These are phyloP conservation scores for Acrocalymma vagum DNA, from an alignment of 2,329 filamentous ascomycete species.

Conservation along the genomic window DNA sequence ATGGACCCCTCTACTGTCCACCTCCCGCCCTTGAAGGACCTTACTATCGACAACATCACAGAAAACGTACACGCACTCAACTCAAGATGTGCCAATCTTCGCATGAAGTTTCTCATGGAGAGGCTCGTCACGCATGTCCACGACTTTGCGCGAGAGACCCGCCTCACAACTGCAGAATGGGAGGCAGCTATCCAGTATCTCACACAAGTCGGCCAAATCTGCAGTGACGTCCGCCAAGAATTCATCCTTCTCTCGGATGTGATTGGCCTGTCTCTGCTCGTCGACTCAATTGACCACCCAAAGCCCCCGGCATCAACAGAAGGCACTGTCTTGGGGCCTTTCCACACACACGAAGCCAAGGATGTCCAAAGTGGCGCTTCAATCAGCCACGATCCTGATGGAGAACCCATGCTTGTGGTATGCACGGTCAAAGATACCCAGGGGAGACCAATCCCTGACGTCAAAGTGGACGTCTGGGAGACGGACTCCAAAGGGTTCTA, in stretches of 20 bases:
- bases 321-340: conserved; percentile 79
- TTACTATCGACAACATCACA: conserved; percentile 80
- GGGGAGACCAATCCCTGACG: conserved; percentile 68
- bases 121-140: conserved; percentile 77
- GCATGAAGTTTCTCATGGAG: conserved; percentile 74
- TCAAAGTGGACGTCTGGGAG: conserved; percentile 83
- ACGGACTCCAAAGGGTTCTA: conserved; percentile 79
- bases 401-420: conserved; percentile 73
- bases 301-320: conserved; percentile 74
- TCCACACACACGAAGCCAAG: conserved; percentile 79
- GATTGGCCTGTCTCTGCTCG: conserved; percentile 77
- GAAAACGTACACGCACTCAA: conserved; percentile 77
- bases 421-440: conserved; percentile 72
- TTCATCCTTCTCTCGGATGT: conserved; percentile 82
- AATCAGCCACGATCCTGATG: conserved; percentile 73
- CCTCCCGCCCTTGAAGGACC: conserved; percentile 68
- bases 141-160: conserved; percentile 79
- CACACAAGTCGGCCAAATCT: conserved; percentile 74
- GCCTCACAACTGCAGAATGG: conserved; percentile 79
- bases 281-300: conserved; percentile 82
- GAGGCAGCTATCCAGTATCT: conserved; percentile 75
- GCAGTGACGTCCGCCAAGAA: conserved; percentile 75
- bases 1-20: too few relatives aligned
- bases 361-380: conserved; percentile 61
- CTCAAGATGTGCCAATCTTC: conserved; percentile 68